phyloP scores from a whole-genome alignment of 352 stramenopile genomes.

The Hyaloperonospora brassicae region DNA sequence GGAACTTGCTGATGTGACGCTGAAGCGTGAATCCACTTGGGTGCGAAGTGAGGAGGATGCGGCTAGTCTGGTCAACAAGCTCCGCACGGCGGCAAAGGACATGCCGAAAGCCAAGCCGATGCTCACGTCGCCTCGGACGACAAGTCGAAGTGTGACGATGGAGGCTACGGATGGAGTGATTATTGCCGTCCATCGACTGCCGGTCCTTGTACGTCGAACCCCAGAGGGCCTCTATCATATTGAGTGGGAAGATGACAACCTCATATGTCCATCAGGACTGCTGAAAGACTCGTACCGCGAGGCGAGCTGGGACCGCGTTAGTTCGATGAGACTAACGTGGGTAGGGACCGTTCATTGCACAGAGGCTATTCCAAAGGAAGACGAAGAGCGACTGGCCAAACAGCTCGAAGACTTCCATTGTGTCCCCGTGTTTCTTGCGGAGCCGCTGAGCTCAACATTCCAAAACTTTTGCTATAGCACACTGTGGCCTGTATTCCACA shows the following conservation, averaged over 20 bases:
- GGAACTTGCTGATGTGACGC: slow-evolving; percentile 2
- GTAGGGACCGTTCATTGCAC: slow-evolving; percentile 77
- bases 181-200: slow-evolving; percentile 94
- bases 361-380: slow-evolving; percentile 66
- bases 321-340: slow-evolving; percentile 80
- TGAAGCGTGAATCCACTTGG: slow-evolving; percentile 4
- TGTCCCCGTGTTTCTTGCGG: slow-evolving; percentile 93
- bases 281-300: slow-evolving; percentile 60
- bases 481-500: slow-evolving; percentile 97
- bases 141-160: slow-evolving; percentile 69
- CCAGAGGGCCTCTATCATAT: slow-evolving; percentile 68
- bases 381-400: slow-evolving; percentile 65
- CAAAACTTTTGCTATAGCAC: slow-evolving; percentile 96
- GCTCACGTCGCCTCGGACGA: slow-evolving; percentile 31
- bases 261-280: slow-evolving; percentile 74
- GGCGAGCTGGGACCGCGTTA: slow-evolving; percentile 59
- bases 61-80: slow-evolving; percentile 34
- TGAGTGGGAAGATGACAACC: slow-evolving; percentile 84
- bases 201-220: slow-evolving; percentile 85
- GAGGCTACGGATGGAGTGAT: slow-evolving; percentile 92
- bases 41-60: slow-evolving; percentile 10
- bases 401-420: slow-evolving; percentile 90
- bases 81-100: slow-evolving; percentile 47
- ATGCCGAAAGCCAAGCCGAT: slow-evolving; percentile 32
- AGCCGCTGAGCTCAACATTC: slow-evolving; percentile 74